These are phyloP conservation scores for Diaporthe citriasiana DNA, from an alignment of 2,329 filamentous ascomycete species.

Conservation along the genomic window DNA sequence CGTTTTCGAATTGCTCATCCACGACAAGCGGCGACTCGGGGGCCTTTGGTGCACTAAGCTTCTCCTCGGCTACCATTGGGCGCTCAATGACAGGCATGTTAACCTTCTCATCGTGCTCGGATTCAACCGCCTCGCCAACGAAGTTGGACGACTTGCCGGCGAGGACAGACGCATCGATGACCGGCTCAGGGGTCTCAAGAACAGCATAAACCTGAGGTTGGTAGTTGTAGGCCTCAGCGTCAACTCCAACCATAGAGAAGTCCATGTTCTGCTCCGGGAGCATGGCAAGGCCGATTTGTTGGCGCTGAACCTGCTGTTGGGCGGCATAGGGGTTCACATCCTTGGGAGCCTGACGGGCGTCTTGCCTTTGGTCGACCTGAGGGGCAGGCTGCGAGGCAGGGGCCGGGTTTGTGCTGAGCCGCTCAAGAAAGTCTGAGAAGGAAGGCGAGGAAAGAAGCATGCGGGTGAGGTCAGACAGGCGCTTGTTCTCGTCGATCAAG, in stretches of 20 bases:
- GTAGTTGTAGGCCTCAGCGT: slow-evolving; percentile 67
- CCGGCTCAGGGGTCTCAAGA: slow-evolving; percentile 76
- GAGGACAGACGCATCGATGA: slow-evolving; percentile 69
- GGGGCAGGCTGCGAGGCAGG: slow-evolving; percentile 55
- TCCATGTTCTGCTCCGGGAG: slow-evolving; percentile 85
- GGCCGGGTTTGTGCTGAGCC: slow-evolving; percentile 73
- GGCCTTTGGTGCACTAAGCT: slow-evolving; percentile 48
- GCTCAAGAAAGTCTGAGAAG: slow-evolving; percentile 85
- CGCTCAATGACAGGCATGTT: slow-evolving; percentile 67
- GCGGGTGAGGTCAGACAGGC: slow-evolving; percentile 81
- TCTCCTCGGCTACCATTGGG: slow-evolving; percentile 52
- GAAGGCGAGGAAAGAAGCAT: slow-evolving; percentile 85
- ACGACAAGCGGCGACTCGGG: slow-evolving; percentile 49
- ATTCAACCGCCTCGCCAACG: slow-evolving; percentile 60
- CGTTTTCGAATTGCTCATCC: slow-evolving; percentile 73
- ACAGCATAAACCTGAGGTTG: slow-evolving; percentile 82
- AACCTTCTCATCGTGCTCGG: slow-evolving; percentile 66
- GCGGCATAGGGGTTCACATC: slow-evolving; percentile 74
- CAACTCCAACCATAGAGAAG: slow-evolving; percentile 78
- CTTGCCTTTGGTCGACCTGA: slow-evolving; percentile 53
- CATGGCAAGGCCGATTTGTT: slow-evolving; percentile 85
- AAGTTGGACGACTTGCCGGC: slow-evolving; percentile 78
- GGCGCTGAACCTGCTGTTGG: slow-evolving; percentile 68
- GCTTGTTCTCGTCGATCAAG: slow-evolving; percentile 87
- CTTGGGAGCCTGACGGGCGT: slow-evolving; percentile 68